These are phyloP conservation scores for Tubosaeta sp. DNA, from an alignment of 768 basidiomycete genomes.

Conservation along the genomic window DNA sequence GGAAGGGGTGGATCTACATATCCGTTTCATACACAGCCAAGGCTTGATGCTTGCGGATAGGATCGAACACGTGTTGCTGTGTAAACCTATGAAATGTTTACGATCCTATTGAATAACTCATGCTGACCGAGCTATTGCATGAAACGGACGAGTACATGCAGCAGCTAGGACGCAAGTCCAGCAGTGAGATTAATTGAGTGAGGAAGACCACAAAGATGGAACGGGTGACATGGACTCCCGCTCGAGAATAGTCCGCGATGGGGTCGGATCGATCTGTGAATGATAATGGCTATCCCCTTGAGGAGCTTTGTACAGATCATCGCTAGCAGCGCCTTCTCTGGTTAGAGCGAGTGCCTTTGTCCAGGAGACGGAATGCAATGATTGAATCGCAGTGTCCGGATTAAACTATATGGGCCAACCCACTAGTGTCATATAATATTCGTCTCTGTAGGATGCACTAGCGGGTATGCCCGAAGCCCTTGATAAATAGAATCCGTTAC, in stretches of 20 bases:
- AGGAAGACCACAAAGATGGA: conserved; percentile 10
- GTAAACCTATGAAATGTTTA: not conserved
- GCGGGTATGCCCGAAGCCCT: not conserved
- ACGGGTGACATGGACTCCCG: conserved; percentile 7
- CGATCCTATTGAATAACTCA: not conserved
- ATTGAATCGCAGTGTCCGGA: not conserved
- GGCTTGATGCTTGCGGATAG: not conserved
- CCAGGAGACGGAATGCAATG: not conserved
- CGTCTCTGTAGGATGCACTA: no score
- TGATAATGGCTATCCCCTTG: conserved; percentile 11
- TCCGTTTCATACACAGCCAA: conserved; percentile 5
- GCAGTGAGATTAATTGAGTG: conserved; percentile 1
- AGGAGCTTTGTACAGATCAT: conserved; percentile 11
- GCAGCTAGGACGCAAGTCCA: not conserved
- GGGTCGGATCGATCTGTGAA: conserved; percentile 19
- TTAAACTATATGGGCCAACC: not conserved
- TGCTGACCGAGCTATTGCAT: conserved; percentile 1
- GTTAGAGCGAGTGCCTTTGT: conserved; percentile 3
- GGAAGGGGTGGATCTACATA: conserved; percentile 5
- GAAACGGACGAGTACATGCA: not conserved
- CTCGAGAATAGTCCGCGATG: conserved; percentile 12
- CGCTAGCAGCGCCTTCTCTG: not conserved
- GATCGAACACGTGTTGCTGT: conserved; percentile 12
- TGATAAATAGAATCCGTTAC: not conserved
- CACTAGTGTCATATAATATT: not conserved